A percentile compares a stretch with the other conserved stretches of the same genome.
Evolutionary conservation across 345 rosid species (phyloP).

Genomic region (Populus alba): DNA sequence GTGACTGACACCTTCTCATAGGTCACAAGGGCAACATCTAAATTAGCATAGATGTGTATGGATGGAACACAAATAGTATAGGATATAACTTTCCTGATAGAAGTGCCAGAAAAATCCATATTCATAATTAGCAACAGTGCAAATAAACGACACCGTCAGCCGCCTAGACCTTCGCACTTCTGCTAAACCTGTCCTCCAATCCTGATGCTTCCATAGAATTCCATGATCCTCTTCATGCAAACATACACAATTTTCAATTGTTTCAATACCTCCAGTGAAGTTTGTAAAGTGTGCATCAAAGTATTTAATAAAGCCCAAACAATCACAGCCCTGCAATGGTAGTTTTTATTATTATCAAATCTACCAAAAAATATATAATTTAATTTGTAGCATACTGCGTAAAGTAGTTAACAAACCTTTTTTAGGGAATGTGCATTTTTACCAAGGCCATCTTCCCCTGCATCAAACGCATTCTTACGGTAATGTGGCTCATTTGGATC

Average conservation of each 20-base stretch:
- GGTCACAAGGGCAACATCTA: not conserved
- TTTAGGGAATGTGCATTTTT: conserved; percentile 96
- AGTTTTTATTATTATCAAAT: not conserved
- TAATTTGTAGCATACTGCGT: not conserved
- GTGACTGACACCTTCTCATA: not conserved
- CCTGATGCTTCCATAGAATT: conserved; percentile 93
- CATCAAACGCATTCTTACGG: conserved; percentile 93
- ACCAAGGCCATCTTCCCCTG: conserved; percentile 95
- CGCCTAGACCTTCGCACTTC: conserved; percentile 91
- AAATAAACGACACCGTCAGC: conserved; percentile 73
- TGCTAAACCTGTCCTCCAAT: conserved; percentile 94
- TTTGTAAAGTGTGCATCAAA: conserved; percentile 88
- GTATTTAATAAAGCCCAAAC: conserved; percentile 82
- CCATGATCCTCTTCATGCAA: conserved; percentile 96
- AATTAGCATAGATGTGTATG: not conserved
- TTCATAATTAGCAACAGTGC: conserved; percentile 89
- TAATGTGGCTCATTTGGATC: conserved; percentile 96
- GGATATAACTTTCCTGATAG: conserved; percentile 61
- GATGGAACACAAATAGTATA: not conserved
- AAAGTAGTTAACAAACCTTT: conserved; percentile 42
- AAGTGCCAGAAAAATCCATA: conserved; percentile 94
- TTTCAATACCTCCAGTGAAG: conserved; percentile 88
- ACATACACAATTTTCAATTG: conserved; percentile 86
- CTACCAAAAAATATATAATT: not conserved
- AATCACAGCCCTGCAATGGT: conserved; percentile 72